Evolutionary conservation across 1,139 yeast genomes (phyloP), one percentile per base, ranked within the genome.

Genomic region (Starmera stellimalicola): DNA sequence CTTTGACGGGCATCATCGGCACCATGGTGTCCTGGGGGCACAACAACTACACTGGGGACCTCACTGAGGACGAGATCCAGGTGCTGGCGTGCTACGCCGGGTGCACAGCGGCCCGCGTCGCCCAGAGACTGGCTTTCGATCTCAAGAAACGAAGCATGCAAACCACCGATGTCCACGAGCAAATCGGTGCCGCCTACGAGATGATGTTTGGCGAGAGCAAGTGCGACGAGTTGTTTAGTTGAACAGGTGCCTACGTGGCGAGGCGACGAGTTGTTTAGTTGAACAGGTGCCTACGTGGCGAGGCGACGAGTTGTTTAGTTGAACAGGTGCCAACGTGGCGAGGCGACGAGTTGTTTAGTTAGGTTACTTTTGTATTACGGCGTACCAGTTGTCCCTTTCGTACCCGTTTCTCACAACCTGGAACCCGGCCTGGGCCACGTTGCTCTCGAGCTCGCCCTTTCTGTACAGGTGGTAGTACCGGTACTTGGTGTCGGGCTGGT

Each of bases 321-420:
- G n/a, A n/a, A n/a, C n/a, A n/a, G n/a, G n/a, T n/a, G n/a, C n/a
- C n/a, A n/a, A n/a, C n/a, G n/a, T n/a, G n/a, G n/a, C n/a, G n/a
- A n/a, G n/a, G n/a, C n/a, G n/a, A n/a, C n/a, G n/a, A n/a, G n/a
- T n/a, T 11, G 4, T 22, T 7, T 7, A 22, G 0, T 4, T n/a
- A 3, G 4, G 8, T 11, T 18, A 28, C 37, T 59, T 64, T 43
- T 58, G 56, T 12, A 68, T 61, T 3, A 77, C 61, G 3, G 68
- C 79, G 84, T 95, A 91, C 97, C 98, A 91, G 52, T 91, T 91
- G 52, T 93, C 98, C 48, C 71, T 73, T 52, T 91, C 97, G 51
- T 88, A 93, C 1, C 99, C 99, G 33, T 71, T 63, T 22, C 71
- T 74, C 0, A 81, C 65, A 1, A 88, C 63, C 3, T 41, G 45